Percentiles rank a stretch among this genome's conserved stretches.
phyloP scores from a whole-genome alignment of 1,284 basidiomycete species.

The Bjerkandera adusta region DNA sequence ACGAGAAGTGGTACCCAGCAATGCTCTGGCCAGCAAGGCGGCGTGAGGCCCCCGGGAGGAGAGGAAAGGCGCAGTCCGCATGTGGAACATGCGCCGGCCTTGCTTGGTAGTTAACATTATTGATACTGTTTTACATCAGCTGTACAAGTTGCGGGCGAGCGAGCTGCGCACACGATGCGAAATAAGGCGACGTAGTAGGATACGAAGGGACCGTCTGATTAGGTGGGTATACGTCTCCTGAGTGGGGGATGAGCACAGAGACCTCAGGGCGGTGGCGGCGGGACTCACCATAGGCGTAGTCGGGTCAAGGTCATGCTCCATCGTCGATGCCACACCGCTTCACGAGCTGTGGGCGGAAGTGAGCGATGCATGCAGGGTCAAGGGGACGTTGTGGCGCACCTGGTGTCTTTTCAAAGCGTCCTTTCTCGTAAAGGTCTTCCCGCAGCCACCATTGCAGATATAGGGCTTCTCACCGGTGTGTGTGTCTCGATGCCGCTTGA shows the following conservation, averaged over 20 bases:
- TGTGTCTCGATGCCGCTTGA: constrained; percentile 78
- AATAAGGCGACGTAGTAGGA: constrained; percentile 9
- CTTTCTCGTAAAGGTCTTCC: constrained; percentile 81
- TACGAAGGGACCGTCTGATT: constrained; percentile 8
- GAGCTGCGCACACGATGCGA: constrained; percentile 2
- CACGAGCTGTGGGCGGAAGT: constrained; percentile 50
- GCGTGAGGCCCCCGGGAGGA: too few species aligned
- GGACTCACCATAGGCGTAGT: constrained; percentile 1
- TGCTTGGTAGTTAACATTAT: constrained; percentile 1
- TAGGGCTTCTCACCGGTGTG: constrained; percentile 81
- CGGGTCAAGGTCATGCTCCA: constrained; percentile 37
- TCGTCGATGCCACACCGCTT: constrained; percentile 74
- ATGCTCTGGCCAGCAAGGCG: background rate
- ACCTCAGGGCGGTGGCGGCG: background rate
- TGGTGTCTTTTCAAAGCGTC: constrained; percentile 81
- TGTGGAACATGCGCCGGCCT: background rate
- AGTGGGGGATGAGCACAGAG: background rate
- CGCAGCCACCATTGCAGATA: constrained; percentile 75
- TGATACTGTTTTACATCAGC: constrained; percentile 13
- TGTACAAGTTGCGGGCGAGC: constrained; percentile 13
- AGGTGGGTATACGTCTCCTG: constrained; percentile 11
- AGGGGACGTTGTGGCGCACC: constrained; percentile 44
- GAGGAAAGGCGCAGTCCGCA: constrained; percentile 3
- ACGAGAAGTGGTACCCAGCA: constrained; percentile 35
- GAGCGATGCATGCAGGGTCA: background rate